A percentile compares a stretch with the other conserved stretches of the same genome.
These are phyloP conservation scores for Boletellus dicymbophilus DNA, from an alignment of 1,284 basidiomycete genomes.

Conservation along the genomic window DNA sequence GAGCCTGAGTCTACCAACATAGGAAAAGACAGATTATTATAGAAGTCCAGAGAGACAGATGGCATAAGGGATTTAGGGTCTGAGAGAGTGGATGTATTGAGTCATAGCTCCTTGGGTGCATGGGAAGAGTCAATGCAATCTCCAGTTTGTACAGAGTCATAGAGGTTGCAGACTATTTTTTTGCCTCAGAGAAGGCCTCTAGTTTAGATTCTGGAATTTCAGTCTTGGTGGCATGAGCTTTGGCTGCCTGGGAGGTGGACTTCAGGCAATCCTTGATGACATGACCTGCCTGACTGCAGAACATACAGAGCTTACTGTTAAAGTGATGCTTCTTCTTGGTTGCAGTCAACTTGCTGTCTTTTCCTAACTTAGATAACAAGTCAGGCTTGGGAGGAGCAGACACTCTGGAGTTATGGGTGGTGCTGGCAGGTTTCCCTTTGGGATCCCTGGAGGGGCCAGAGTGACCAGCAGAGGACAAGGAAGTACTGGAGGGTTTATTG, in stretches of 20 bases:
- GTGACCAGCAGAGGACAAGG: too few species aligned
- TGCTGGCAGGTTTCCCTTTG: background rate
- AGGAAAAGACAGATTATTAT: too few species aligned
- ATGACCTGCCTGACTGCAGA: background rate
- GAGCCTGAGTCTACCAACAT: too few species aligned
- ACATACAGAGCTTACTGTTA: background rate
- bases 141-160: background rate
- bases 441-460: background rate
- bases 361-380: background rate
- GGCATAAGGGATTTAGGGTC: background rate
- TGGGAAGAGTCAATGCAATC: background rate
- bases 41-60: too few species aligned
- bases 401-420: too few species aligned
- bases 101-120: background rate
- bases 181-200: background rate
- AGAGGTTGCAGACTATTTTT: background rate
- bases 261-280: background rate
- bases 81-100: background rate
- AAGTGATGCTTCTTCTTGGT: background rate
- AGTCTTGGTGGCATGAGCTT: background rate
- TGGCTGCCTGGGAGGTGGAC: background rate
- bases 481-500: too few species aligned
- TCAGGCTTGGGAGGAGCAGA: background rate
- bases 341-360: background rate
- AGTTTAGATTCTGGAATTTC: background rate